Conservation (phyloP, 2,329 filamentous ascomycete species). For the Westerdykella aurantiaca region DNA sequence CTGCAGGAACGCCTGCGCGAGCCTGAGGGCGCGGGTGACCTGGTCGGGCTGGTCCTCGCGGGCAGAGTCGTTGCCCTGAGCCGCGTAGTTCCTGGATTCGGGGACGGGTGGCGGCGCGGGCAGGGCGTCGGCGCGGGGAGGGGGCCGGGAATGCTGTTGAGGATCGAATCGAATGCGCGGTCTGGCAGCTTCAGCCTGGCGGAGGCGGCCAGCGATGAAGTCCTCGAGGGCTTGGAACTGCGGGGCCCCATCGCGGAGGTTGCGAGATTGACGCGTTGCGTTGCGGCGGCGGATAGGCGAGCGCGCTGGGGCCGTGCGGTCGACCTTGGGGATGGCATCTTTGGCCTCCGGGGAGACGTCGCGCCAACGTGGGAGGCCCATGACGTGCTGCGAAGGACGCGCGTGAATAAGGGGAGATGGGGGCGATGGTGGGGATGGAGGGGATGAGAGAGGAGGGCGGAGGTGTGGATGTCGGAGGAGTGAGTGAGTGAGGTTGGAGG, state of each 20-base stretch:
- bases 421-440: constrained; percentile 11
- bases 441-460: constrained; percentile 7
- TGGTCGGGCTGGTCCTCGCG: constrained; percentile 10
- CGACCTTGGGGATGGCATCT: constrained; percentile 42
- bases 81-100: constrained; percentile 21
- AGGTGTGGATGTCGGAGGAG: too few relatives aligned
- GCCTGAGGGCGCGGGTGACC: background rate
- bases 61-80: constrained; percentile 11
- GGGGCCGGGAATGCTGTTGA: constrained; percentile 3
- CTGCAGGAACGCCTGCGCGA: constrained; percentile 7
- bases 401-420: constrained; percentile 9
- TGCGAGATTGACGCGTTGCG: too few relatives aligned
- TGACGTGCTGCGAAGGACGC: constrained; percentile 23
- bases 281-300: constrained; percentile 53
- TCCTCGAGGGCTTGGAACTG: constrained; percentile 6
- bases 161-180: background rate
- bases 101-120: constrained; percentile 31
- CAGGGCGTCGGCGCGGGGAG: constrained; percentile 16
- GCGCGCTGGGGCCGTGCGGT: constrained; percentile 49
- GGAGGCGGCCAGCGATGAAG: constrained; percentile 7
- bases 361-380: constrained; percentile 53
- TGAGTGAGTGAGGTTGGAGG: too few relatives aligned
- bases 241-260: constrained; percentile 11
- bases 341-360: constrained; percentile 46
- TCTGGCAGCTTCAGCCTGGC: constrained; percentile 9